phyloP scores from a whole-genome alignment of 2,329 filamentous ascomycete genomes.

The Dothistroma septosporum region DNA sequence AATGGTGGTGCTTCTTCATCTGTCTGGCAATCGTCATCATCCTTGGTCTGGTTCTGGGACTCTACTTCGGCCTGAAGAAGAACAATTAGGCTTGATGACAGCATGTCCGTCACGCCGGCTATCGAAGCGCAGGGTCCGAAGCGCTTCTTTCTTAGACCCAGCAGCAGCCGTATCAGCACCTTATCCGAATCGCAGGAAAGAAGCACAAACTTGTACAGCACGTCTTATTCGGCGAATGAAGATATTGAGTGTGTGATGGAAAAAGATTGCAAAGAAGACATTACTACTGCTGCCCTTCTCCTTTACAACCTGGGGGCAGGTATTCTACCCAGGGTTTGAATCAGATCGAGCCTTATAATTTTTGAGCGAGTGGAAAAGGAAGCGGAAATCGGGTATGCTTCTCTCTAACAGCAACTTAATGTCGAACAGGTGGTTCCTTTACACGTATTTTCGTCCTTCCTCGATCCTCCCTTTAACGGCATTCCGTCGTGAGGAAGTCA shows the following conservation, averaged over 20 bases:
- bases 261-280: neutral
- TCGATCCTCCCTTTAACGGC: neutral
- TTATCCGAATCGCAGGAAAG: neutral
- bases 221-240: neutral
- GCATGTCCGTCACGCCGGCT: neutral
- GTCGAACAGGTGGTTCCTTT: neutral
- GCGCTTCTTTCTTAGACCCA: neutral
- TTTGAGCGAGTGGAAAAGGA: slow-evolving; percentile 1
- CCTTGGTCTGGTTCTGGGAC: slow-evolving; percentile 47
- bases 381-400: neutral
- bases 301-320: neutral
- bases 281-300: neutral
- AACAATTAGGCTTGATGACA: slow-evolving; percentile 7
- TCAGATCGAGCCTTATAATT: slow-evolving; percentile 4
- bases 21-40: slow-evolving; percentile 46
- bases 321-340: neutral
- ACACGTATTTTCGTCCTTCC: neutral
- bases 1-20: slow-evolving; percentile 73
- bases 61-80: slow-evolving; percentile 44
- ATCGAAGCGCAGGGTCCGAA: neutral
- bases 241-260: neutral
- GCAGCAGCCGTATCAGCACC: neutral
- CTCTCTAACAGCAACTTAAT: neutral
- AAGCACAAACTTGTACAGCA: slow-evolving; percentile 6
- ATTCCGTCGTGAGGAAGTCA: neutral